These are phyloP conservation scores for Mycena galericulata DNA, from an alignment of 768 basidiomycete genomes.

Conservation along the genomic window DNA sequence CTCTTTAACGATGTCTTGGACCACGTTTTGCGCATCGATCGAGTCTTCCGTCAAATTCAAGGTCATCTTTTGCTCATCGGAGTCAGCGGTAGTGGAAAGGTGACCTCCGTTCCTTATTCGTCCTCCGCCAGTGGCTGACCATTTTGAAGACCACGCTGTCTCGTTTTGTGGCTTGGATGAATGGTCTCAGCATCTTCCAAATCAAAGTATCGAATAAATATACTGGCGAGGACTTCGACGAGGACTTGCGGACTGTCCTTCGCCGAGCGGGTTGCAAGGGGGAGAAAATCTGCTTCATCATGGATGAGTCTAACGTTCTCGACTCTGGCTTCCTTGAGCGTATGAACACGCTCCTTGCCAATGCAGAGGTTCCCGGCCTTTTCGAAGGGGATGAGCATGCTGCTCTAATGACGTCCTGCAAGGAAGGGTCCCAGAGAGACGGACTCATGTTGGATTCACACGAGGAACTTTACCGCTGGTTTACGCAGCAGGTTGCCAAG, in stretches of 20 bases:
- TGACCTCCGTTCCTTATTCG: conserved; percentile 47
- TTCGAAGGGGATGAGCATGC: conserved; percentile 99
- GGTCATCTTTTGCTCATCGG: conserved; percentile 97
- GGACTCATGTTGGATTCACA: conserved; percentile 98
- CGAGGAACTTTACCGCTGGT: conserved; percentile 98
- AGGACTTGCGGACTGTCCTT: conserved; percentile 94
- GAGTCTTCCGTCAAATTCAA: conserved; percentile 98
- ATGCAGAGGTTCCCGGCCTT: conserved; percentile 99
- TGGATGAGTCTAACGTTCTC: conserved; percentile 99
- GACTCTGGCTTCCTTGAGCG: conserved; percentile 99
- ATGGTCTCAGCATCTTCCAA: conserved; percentile 98
- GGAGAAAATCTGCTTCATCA: conserved; percentile 99
- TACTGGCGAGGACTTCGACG: conserved; percentile 98
- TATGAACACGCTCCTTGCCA: conserved; percentile 99
- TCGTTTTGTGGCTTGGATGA: conserved; percentile 99
- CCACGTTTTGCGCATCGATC: conserved; percentile 97
- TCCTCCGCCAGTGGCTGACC: conserved; percentile 33
- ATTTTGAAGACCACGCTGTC: conserved; percentile 88
- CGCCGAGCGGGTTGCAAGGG: conserved; percentile 97
- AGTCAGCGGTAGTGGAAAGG: conserved; percentile 98
- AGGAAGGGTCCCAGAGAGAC: conserved; percentile 98
- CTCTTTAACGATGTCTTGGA: conserved; percentile 99
- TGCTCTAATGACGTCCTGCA: conserved; percentile 98
- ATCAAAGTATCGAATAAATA: conserved; percentile 99
- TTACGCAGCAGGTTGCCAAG: conserved; percentile 97